phyloP scores from a whole-genome alignment of 768 basidiomycete species.

The Mycena floridula region DNA sequence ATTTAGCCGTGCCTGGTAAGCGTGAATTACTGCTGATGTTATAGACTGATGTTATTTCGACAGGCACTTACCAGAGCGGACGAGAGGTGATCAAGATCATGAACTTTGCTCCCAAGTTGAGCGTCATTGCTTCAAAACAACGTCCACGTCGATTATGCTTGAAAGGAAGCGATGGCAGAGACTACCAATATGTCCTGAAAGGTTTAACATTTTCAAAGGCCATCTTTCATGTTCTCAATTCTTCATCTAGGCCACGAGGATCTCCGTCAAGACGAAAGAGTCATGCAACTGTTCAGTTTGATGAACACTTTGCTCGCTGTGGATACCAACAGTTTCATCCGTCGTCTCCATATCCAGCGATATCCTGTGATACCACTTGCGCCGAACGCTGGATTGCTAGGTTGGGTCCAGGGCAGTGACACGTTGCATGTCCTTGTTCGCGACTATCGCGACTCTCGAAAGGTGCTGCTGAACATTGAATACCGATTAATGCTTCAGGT shows the following conservation, averaged over 20 bases:
- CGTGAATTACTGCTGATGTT: neutral
- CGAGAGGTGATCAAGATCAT: constrained; percentile 75
- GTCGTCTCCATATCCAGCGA: constrained; percentile 89
- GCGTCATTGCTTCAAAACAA: constrained; percentile 95
- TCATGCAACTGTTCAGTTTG: constrained; percentile 98
- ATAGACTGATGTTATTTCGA: neutral
- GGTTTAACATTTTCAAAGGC: constrained; percentile 23
- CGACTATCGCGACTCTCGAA: constrained; percentile 92
- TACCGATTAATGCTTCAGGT: constrained; percentile 98
- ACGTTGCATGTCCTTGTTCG: constrained; percentile 94
- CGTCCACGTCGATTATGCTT: constrained; percentile 84
- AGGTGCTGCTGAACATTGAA: constrained; percentile 96
- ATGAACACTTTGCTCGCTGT: constrained; percentile 92
- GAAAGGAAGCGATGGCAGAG: constrained; percentile 86
- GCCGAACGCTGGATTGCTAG: constrained; percentile 89
- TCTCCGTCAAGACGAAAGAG: constrained; percentile 95
- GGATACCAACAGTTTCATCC: constrained; percentile 93
- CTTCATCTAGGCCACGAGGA: constrained; percentile 85
- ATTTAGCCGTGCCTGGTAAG: constrained; percentile 91
- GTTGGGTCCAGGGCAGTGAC: constrained; percentile 95
- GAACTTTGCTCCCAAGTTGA: constrained; percentile 83
- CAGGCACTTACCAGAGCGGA: constrained; percentile 91
- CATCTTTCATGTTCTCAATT: neutral
- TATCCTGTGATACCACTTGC: constrained; percentile 93
- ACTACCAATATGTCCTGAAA: constrained; percentile 90